Evolutionary conservation across 2,329 filamentous ascomycete genomes (phyloP).

Genomic region (Cryoendolithus antarcticus): DNA sequence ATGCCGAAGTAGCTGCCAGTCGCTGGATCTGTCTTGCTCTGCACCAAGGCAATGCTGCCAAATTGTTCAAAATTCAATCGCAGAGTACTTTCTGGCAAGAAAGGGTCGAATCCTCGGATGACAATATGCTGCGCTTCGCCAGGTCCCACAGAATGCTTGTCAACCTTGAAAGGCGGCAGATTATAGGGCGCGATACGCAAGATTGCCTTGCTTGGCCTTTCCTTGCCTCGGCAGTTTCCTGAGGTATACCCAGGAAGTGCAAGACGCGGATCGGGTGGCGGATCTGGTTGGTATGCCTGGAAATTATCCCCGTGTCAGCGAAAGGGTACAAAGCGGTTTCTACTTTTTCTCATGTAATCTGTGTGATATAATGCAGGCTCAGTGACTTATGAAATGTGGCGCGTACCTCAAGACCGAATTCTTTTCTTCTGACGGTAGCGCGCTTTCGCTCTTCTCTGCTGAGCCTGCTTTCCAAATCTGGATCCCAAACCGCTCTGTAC

Average conservation of each 20-base stretch:
- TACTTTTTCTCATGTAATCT: slow-evolving; percentile 23
- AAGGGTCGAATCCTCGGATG: slow-evolving; percentile 89
- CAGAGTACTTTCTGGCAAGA: slow-evolving; percentile 51
- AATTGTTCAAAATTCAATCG: slow-evolving; percentile 36
- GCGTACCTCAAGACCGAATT: slow-evolving; percentile 31
- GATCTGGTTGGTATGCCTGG: slow-evolving; percentile 53
- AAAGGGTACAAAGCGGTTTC: slow-evolving; percentile 26
- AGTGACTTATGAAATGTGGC: slow-evolving; percentile 23
- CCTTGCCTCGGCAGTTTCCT: no score
- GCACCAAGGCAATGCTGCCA: slow-evolving; percentile 79
- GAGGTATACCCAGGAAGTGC: slow-evolving; percentile 32
- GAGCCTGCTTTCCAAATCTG: slow-evolving; percentile 48
- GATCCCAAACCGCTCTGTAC: slow-evolving; percentile 50
- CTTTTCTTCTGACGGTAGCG: slow-evolving; percentile 21
- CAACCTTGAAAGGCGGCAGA: slow-evolving; percentile 69
- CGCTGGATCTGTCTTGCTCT: slow-evolving; percentile 88
- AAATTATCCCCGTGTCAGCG: slow-evolving; percentile 24
- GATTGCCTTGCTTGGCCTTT: slow-evolving; percentile 47
- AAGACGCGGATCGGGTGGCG: slow-evolving; percentile 72
- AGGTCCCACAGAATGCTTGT: slow-evolving; percentile 76
- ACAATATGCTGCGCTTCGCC: slow-evolving; percentile 84
- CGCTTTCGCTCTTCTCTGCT: slow-evolving; percentile 42
- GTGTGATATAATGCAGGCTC: slow-evolving; percentile 25
- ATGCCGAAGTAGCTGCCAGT: slow-evolving; percentile 92
- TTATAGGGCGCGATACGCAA: slow-evolving; percentile 64